Evolutionary conservation across 179 eudicot species (phyloP).

Genomic region (Carnegiea gigantea): DNA sequence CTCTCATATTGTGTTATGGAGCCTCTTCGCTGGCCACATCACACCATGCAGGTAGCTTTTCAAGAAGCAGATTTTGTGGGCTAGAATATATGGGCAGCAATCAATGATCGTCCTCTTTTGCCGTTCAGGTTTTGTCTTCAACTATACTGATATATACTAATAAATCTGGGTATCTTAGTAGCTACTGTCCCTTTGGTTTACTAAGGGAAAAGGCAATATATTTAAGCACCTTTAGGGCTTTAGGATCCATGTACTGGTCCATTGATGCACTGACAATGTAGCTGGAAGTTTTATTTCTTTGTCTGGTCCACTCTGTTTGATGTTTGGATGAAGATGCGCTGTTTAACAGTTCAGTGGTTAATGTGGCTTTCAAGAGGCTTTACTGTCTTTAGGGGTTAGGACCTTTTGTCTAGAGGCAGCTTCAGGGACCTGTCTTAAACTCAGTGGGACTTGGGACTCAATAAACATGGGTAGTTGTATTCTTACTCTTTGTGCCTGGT

Average conservation of each 20-base stretch:
- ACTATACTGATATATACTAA: background rate
- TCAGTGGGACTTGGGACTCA: background rate
- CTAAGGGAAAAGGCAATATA: background rate
- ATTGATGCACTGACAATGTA: background rate
- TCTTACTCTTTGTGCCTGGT: background rate
- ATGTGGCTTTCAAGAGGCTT: no score
- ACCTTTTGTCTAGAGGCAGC: background rate
- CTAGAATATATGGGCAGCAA: constrained; percentile 99
- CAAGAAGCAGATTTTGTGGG: constrained; percentile 98
- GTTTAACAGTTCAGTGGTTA: background rate
- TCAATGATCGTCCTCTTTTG: constrained; percentile 78
- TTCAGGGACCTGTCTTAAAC: background rate
- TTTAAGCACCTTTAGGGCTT: background rate
- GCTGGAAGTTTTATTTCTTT: background rate
- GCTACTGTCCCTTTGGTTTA: background rate
- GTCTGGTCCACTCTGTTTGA: background rate
- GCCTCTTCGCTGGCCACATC: constrained; percentile 2
- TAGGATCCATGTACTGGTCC: background rate
- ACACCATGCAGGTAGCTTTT: constrained; percentile 81
- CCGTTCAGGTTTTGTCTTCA: constrained; percentile 75
- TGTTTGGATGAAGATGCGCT: background rate
- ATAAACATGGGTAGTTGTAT: background rate
- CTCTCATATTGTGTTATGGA: background rate
- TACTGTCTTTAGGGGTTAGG: background rate
- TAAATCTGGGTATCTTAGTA: background rate